Conservation (phyloP, 1,284 basidiomycete species). For the Veloboletus limbatus region DNA sequence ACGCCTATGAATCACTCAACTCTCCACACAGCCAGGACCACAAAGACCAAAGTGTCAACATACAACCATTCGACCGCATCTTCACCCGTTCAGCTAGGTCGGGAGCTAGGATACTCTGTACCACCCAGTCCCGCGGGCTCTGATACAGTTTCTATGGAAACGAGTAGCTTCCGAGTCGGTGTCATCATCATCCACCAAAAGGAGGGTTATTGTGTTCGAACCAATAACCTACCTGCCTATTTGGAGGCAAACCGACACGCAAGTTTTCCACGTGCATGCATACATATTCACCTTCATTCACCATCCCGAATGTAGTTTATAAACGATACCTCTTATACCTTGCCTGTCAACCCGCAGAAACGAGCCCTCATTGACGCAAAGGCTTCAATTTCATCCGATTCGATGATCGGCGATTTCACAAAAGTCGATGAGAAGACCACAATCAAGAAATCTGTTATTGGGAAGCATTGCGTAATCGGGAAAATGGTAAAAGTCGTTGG, state of each 20-base stretch:
- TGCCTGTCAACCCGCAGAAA: conserved; percentile 59
- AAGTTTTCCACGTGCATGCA: conserved; percentile 8
- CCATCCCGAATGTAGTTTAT: conserved; percentile 43
- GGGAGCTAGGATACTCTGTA: conserved; percentile 29
- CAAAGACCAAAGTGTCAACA: conserved; percentile 13
- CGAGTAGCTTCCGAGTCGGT: conserved; percentile 57
- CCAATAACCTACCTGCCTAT: conserved; percentile 82
- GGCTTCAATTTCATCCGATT: conserved; percentile 85
- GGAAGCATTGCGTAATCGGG: conserved; percentile 86
- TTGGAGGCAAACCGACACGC: conserved; percentile 83
- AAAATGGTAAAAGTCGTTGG: conserved; percentile 82
- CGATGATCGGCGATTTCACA: conserved; percentile 78
- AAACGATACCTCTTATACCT: conserved; percentile 46
- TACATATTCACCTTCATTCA: conserved; percentile 1
- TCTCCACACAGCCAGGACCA: conserved; percentile 30
- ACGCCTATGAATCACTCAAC: conserved; percentile 61
- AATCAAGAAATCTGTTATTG: conserved; percentile 88
- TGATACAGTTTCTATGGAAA: conserved; percentile 35
- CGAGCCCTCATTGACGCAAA: conserved; percentile 70
- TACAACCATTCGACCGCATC: conserved; percentile 10
- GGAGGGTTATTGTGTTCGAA: conserved; percentile 66
- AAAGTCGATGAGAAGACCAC: conserved; percentile 80
- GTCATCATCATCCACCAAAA: conserved; percentile 56
- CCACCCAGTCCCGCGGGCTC: conserved; percentile 46
- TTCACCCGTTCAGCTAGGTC: conserved; percentile 24